phyloP scores from a whole-genome alignment of 2,329 filamentous ascomycete species.

The Pseudopyricularia javanii region DNA sequence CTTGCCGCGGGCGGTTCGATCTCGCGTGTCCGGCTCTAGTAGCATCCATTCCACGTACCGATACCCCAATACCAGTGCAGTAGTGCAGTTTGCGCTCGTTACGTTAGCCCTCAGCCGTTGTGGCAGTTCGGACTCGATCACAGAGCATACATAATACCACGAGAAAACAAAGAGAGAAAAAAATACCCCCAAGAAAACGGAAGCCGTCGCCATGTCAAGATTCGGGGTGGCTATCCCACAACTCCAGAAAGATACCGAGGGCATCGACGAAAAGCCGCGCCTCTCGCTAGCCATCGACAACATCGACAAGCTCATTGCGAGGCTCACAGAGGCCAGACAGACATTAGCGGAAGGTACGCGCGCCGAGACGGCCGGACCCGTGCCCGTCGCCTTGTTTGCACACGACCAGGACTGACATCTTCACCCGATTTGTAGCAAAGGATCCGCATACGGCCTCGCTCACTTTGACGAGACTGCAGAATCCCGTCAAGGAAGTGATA shows the following conservation, averaged over 20 bases:
- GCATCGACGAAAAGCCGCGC: slow-evolving; percentile 56
- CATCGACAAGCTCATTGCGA: slow-evolving; percentile 72
- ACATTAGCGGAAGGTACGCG: slow-evolving; percentile 55
- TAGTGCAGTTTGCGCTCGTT: background rate
- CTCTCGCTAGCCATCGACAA: slow-evolving; percentile 61
- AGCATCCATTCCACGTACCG: background rate
- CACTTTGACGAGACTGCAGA: slow-evolving; percentile 74
- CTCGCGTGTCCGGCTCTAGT: background rate
- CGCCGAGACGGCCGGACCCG: background rate
- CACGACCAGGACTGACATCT: background rate
- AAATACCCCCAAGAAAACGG: background rate
- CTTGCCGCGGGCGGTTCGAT: background rate
- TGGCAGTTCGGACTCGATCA: background rate
- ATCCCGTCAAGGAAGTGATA: slow-evolving; percentile 69
- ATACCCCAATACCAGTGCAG: background rate
- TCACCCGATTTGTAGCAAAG: slow-evolving; percentile 19
- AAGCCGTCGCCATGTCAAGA: background rate
- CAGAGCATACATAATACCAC: background rate
- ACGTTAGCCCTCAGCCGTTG: background rate
- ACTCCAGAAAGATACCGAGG: slow-evolving; percentile 62
- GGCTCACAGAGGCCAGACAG: slow-evolving; percentile 62
- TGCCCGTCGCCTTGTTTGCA: background rate
- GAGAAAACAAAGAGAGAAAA: background rate
- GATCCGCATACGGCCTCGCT: slow-evolving; percentile 61
- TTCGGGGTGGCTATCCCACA: slow-evolving; percentile 24